Evolutionary conservation across 345 rosid genomes (phyloP).

Genomic region (Sisymbrium irio): DNA sequence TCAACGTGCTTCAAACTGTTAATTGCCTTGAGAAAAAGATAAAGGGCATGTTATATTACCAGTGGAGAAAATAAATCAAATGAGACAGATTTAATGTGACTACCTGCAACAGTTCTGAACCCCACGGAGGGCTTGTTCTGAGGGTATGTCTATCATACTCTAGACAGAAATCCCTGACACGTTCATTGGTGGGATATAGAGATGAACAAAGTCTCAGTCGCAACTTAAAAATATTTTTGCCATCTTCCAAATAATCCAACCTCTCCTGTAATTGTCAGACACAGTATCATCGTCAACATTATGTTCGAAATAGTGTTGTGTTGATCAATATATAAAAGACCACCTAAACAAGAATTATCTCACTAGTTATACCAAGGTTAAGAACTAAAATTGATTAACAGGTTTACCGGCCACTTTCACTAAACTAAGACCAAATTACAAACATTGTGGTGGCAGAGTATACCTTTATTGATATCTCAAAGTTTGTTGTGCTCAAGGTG

Average conservation of each 20-base stretch:
- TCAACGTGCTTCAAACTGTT: slow-evolving; percentile 98
- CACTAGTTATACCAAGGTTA: slow-evolving; percentile 1
- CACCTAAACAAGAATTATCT: not conserved
- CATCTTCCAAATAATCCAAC: slow-evolving; percentile 96
- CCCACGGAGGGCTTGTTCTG: slow-evolving; percentile 97
- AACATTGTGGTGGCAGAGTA: slow-evolving; percentile 17
- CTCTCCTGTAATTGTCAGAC: slow-evolving; percentile 62
- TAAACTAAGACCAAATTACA: slow-evolving; percentile 11
- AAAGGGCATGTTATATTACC: slow-evolving; percentile 4
- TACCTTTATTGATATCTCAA: not conserved
- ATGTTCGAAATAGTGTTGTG: slow-evolving; percentile 12
- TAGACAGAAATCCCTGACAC: slow-evolving; percentile 93
- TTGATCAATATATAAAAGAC: slow-evolving; percentile 1
- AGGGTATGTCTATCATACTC: slow-evolving; percentile 98
- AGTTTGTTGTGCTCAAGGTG: slow-evolving; percentile 10
- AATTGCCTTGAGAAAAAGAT: slow-evolving; percentile 64
- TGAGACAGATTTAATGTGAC: slow-evolving; percentile 19
- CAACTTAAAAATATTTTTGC: slow-evolving; percentile 78
- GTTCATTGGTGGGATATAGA: slow-evolving; percentile 85
- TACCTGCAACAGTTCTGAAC: slow-evolving; percentile 99
- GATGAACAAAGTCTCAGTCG: slow-evolving; percentile 94
- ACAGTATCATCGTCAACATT: not conserved
- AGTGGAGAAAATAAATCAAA: not conserved
- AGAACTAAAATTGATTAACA: slow-evolving; percentile 4
- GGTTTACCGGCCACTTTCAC: slow-evolving; percentile 4